phyloP scores from a whole-genome alignment of 1,284 basidiomycete species.

The Wallemia hederae region DNA sequence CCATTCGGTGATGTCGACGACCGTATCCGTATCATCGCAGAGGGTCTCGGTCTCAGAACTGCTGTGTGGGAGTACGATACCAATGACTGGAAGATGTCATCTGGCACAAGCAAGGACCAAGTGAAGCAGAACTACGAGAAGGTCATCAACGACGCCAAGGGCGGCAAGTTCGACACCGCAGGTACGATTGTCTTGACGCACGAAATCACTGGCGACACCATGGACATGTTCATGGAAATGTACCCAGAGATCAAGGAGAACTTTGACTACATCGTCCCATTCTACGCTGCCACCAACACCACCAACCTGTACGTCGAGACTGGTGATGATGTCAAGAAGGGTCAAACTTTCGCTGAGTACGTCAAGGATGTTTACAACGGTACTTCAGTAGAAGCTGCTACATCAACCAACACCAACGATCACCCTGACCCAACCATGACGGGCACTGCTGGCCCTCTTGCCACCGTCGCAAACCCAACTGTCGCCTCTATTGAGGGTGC shows the following conservation, averaged over 20 bases:
- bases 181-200: slow-evolving; percentile 21
- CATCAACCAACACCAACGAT: not conserved
- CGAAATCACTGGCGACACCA: slow-evolving; percentile 19
- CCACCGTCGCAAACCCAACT: not conserved
- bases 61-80: slow-evolving; percentile 23
- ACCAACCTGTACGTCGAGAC: not conserved
- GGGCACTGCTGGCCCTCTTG: not conserved
- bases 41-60: slow-evolving; percentile 20
- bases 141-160: slow-evolving; percentile 15
- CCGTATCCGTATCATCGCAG: slow-evolving; percentile 23
- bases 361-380: not conserved
- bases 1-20: slow-evolving; percentile 21
- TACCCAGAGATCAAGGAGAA: slow-evolving; percentile 12
- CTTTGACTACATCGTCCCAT: not conserved
- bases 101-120: slow-evolving; percentile 13
- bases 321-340: not conserved
- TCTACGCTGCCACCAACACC: not conserved
- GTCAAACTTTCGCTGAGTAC: not conserved
- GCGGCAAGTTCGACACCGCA: slow-evolving; percentile 14
- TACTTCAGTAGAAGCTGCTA: not conserved
- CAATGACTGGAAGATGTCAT: slow-evolving; percentile 18
- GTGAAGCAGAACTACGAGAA: slow-evolving; percentile 20
- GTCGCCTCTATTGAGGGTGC: not conserved
- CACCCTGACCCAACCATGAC: not conserved
- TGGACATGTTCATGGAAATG: slow-evolving; percentile 14